Percentiles rank a stretch among this genome's conserved stretches.
phyloP scores from a whole-genome alignment of 441 rosid species.

The Erodium chrysanthum region DNA sequence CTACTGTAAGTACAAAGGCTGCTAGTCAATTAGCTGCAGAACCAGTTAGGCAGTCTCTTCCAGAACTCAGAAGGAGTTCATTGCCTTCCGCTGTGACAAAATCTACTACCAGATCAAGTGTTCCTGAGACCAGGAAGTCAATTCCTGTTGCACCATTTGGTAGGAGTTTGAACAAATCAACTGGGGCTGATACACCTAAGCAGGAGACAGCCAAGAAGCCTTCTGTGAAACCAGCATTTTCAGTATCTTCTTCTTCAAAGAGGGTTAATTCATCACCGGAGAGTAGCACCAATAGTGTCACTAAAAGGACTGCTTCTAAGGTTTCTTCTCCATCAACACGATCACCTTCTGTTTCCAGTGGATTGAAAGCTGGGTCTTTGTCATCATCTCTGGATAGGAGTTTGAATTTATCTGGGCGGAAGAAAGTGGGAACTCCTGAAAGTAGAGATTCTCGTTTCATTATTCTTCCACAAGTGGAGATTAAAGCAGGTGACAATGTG shows the following conservation, averaged over 20 bases:
- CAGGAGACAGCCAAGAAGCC: constrained; percentile 39
- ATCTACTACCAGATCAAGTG: constrained; percentile 32
- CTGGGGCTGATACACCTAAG: constrained; percentile 40
- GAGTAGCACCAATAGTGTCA: constrained; percentile 47
- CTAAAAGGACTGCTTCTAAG: constrained; percentile 51
- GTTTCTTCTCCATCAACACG: constrained; percentile 54
- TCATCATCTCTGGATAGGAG: constrained; percentile 57
- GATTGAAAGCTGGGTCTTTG: constrained; percentile 50
- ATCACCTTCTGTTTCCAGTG: constrained; percentile 65
- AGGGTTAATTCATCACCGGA: constrained; percentile 52
- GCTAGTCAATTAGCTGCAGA: constrained; percentile 34
- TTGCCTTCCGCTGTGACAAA: constrained; percentile 57
- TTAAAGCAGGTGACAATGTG: constrained; percentile 88
- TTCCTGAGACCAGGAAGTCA: constrained; percentile 43
- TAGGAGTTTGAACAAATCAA: constrained; percentile 46
- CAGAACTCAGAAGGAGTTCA: constrained; percentile 67
- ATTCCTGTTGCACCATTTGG: constrained; percentile 37
- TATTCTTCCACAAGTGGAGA: constrained; percentile 90
- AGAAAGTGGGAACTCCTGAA: constrained; percentile 51
- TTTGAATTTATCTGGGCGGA: constrained; percentile 63
- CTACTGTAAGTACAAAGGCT: constrained; percentile 32
- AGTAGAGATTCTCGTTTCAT: constrained; percentile 67
- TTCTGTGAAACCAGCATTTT: constrained; percentile 39
- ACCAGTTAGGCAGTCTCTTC: constrained; percentile 61
- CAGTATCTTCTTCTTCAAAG: constrained; percentile 49